phyloP scores from a whole-genome alignment of 1,284 basidiomycete genomes.

The Ceratobasidium sp. region DNA sequence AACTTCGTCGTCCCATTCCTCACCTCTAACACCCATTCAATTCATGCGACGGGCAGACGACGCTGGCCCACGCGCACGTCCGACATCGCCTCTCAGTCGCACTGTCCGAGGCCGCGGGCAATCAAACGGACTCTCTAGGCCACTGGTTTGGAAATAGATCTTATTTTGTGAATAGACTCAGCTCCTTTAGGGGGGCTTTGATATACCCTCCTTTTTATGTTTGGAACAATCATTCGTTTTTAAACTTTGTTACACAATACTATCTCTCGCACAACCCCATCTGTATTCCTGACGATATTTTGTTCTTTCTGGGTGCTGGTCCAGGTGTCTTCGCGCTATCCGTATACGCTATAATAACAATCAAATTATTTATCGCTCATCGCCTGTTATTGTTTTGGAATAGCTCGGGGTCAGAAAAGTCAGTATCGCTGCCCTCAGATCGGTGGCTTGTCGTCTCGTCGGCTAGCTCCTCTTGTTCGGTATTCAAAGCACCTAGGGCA shows the following conservation, averaged over 20 bases:
- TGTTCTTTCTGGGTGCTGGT: constrained; percentile 2
- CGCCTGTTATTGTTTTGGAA: constrained; percentile 28
- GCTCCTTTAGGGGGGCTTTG: neutral
- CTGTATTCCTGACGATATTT: constrained; percentile 28
- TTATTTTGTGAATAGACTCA: constrained; percentile 25
- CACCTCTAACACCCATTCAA: constrained; percentile 63
- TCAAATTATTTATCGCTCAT: constrained; percentile 17
- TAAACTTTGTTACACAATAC: constrained; percentile 12
- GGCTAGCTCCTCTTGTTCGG: neutral
- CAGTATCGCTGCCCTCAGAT: neutral
- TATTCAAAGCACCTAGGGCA: neutral
- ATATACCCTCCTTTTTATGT: constrained; percentile 25
- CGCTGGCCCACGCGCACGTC: constrained; percentile 22
- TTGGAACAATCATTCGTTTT: constrained; percentile 19
- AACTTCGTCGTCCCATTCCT: constrained; percentile 57
- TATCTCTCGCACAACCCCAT: constrained; percentile 22
- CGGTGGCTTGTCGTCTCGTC: neutral
- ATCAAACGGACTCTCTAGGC: constrained; percentile 4
- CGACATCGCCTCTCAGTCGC: constrained; percentile 29
- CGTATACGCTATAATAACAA: constrained; percentile 18
- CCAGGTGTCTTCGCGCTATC: constrained; percentile 19
- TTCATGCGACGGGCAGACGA: constrained; percentile 63
- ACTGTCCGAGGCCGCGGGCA: constrained; percentile 31
- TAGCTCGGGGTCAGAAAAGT: constrained; percentile 20
- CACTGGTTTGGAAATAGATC: constrained; percentile 17